Conservation (phyloP, 148 eudicot genomes). For the Dianthus caryophyllus region DNA sequence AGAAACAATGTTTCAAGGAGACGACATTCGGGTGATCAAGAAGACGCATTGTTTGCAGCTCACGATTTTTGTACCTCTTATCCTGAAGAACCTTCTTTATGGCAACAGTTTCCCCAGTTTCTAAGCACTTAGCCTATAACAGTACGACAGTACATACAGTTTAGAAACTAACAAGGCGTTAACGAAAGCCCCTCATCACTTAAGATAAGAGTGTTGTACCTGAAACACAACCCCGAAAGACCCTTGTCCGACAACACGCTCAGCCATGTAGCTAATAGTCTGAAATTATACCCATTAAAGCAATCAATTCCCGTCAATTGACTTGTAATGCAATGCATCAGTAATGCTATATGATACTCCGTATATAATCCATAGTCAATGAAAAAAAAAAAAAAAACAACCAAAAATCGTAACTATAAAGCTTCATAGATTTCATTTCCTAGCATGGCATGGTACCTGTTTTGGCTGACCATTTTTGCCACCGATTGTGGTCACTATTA, state of each 20-base stretch:
- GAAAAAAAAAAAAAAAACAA: too few relatives aligned
- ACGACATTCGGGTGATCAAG: constrained; percentile 73
- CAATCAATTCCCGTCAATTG: background rate
- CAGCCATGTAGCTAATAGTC: constrained; percentile 68
- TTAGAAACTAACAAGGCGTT: constrained; percentile 4
- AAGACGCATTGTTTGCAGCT: constrained; percentile 67
- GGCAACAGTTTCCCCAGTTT: constrained; percentile 75
- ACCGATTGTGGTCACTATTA: constrained; percentile 73
- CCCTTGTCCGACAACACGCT: constrained; percentile 61
- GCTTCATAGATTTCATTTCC: too few relatives aligned
- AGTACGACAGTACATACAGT: constrained; percentile 5
- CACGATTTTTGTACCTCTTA: constrained; percentile 72
- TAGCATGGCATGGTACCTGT: constrained; percentile 42
- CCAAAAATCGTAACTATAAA: too few relatives aligned
- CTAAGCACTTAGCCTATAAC: constrained; percentile 67
- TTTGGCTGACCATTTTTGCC: constrained; percentile 79
- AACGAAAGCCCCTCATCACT: background rate
- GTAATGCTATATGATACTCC: too few relatives aligned
- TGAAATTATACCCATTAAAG: constrained; percentile 20
- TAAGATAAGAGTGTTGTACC: constrained; percentile 22
- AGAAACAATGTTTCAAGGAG: constrained; percentile 67
- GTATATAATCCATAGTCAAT: too few relatives aligned
- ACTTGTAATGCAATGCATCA: background rate
- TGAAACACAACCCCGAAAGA: constrained; percentile 66
- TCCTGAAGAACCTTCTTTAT: constrained; percentile 84